Conservation (phyloP, 768 basidiomycete genomes). For the Lactifluus piperatus region DNA sequence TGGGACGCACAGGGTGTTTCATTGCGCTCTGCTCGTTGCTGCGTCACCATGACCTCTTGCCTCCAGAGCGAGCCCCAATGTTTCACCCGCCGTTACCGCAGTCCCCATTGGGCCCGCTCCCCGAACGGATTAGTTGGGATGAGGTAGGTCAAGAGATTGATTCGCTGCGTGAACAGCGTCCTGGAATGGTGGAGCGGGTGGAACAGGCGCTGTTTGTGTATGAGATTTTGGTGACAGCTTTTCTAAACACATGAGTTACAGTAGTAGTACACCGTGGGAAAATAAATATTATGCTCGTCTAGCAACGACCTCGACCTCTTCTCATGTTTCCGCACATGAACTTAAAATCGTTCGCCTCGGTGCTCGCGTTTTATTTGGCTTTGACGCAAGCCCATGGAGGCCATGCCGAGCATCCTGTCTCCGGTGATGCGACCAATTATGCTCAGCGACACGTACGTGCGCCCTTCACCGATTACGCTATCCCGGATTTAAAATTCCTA, state of each 20-base stretch:
- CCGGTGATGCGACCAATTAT: slow-evolving; percentile 38
- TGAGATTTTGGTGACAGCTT: slow-evolving; percentile 35
- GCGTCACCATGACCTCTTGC: slow-evolving; percentile 42
- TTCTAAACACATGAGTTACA: not conserved
- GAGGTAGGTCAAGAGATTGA: slow-evolving; percentile 66
- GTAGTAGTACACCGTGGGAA: not conserved
- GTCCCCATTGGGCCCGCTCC: slow-evolving; percentile 53
- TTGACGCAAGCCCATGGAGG: slow-evolving; percentile 46
- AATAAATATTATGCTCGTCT: not conserved
- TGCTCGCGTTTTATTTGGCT: slow-evolving; percentile 1
- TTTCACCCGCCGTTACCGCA: slow-evolving; percentile 31
- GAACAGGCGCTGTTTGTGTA: slow-evolving; percentile 64
- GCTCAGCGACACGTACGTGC: slow-evolving; percentile 82
- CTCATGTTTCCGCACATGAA: slow-evolving; percentile 3
- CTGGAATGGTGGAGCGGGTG: slow-evolving; percentile 69
- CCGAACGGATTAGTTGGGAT: slow-evolving; percentile 42
- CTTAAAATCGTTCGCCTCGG: slow-evolving; percentile 8
- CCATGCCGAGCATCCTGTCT: slow-evolving; percentile 8
- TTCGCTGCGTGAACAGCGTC: slow-evolving; percentile 68
- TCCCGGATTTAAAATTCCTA: not conserved
- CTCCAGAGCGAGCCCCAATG: slow-evolving; percentile 18
- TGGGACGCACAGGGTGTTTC: slow-evolving; percentile 83
- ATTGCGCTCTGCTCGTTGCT: slow-evolving; percentile 73
- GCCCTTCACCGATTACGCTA: not conserved
- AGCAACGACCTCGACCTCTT: not conserved